These are phyloP conservation scores for Collariella sp. DNA, from an alignment of 495 filamentous ascomycete species.

Conservation along the genomic window DNA sequence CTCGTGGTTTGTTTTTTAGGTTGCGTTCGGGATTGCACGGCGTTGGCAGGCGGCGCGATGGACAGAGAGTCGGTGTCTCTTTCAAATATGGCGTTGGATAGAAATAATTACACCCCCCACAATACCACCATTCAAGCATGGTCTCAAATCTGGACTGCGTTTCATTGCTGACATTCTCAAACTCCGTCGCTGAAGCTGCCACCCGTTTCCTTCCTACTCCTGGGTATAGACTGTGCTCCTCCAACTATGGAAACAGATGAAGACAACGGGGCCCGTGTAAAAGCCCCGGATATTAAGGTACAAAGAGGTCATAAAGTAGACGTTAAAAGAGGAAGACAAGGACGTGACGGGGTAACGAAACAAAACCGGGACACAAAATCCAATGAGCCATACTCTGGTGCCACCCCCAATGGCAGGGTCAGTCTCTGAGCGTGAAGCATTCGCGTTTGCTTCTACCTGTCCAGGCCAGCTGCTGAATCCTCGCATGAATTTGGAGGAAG, in stretches of 20 bases:
- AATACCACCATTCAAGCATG: neutral
- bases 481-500: too few species aligned
- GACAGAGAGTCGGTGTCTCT: too few species aligned
- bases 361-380: neutral
- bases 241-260: neutral
- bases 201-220: neutral
- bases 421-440: neutral
- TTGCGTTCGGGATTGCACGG: neutral
- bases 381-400: neutral
- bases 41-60: neutral
- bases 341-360: neutral
- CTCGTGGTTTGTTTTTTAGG: too few species aligned
- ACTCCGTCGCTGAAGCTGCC: conserved; percentile 2
- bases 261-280: neutral
- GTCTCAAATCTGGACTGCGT: neutral
- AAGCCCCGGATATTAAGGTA: conserved; percentile 6
- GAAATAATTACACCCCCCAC: neutral
- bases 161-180: conserved; percentile 3
- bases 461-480: too few species aligned
- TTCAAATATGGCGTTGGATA: neutral
- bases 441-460: too few species aligned
- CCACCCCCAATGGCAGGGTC: neutral
- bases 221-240: conserved; percentile 11
- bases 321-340: conserved; percentile 1
- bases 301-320: conserved; percentile 3